Percentiles rank a stretch among this genome's conserved stretches.
These are phyloP conservation scores for Grosmannia clavigera DNA, from an alignment of 2,329 filamentous ascomycete genomes.

Conservation along the genomic window DNA sequence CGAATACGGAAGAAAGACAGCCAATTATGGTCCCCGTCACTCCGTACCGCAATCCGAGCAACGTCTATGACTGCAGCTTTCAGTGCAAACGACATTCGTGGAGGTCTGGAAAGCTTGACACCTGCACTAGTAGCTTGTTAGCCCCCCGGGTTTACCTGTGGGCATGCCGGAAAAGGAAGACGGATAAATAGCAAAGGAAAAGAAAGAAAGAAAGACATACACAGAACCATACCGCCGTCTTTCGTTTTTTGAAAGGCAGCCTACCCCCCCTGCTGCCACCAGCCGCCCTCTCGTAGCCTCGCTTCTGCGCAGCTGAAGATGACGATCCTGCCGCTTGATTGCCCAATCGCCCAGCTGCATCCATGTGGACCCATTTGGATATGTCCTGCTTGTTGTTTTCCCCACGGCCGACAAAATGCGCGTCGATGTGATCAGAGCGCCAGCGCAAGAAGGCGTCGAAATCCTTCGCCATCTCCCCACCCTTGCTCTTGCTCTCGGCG, in stretches of 20 bases:
- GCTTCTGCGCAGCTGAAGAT: background rate
- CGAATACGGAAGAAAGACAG: too few relatives aligned
- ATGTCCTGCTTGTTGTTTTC: conserved; percentile 28
- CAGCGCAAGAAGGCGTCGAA: conserved; percentile 22
- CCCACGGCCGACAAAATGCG: conserved; percentile 48
- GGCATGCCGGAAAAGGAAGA: background rate
- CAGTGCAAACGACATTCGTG: too few relatives aligned
- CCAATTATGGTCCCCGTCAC: too few relatives aligned
- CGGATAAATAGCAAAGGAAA: background rate
- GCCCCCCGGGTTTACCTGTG: background rate
- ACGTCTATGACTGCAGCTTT: background rate
- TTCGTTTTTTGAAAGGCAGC: background rate
- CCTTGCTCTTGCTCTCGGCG: background rate
- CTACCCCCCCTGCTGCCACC: background rate
- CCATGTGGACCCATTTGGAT: conserved; percentile 6
- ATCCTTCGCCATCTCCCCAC: background rate
- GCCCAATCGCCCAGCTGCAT: background rate
- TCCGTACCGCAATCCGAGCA: background rate
- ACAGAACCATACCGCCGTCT: background rate
- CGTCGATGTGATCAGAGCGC: conserved; percentile 60
- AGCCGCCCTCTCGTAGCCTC: background rate
- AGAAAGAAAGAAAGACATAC: background rate
- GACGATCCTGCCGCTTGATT: background rate
- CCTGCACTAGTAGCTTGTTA: background rate
- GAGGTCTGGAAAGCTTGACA: background rate